Evolutionary conservation across 2,329 filamentous ascomycete genomes (phyloP).

Genomic region (Diatrype stigma): DNA sequence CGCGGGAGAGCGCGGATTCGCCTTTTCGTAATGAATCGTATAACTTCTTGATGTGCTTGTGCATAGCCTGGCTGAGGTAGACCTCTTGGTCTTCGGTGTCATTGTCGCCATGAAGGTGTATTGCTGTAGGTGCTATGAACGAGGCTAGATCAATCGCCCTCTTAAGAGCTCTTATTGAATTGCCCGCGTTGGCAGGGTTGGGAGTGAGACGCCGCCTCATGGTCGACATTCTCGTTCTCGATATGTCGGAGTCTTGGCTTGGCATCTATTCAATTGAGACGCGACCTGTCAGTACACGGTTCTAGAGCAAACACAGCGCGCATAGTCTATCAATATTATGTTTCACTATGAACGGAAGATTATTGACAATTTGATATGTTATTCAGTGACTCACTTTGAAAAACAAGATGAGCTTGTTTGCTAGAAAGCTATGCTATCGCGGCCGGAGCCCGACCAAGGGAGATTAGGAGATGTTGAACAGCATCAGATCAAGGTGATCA

Average conservation of each 20-base stretch:
- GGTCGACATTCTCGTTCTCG: slow-evolving; percentile 11
- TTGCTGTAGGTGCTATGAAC: slow-evolving; percentile 25
- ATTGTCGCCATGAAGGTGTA: slow-evolving; percentile 22
- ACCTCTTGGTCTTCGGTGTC: slow-evolving; percentile 19
- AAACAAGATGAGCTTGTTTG: not conserved
- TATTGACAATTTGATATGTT: no score
- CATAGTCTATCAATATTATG: no score
- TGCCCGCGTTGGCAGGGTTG: slow-evolving; percentile 22
- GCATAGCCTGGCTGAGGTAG: slow-evolving; percentile 45
- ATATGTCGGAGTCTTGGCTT: no score
- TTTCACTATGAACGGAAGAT: no score
- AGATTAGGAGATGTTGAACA: not conserved
- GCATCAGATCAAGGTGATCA: not conserved
- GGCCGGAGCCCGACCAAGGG: not conserved
- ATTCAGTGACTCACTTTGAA: not conserved
- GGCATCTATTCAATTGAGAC: slow-evolving; percentile 13
- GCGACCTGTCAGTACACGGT: not conserved
- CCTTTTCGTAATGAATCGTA: slow-evolving; percentile 41
- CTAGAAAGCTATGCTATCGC: not conserved
- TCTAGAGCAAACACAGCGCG: slow-evolving; percentile 8
- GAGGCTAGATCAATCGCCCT: slow-evolving; percentile 26
- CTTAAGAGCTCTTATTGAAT: slow-evolving; percentile 26
- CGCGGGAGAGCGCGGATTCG: slow-evolving; percentile 29
- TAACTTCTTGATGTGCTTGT: slow-evolving; percentile 42
- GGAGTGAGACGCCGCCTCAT: slow-evolving; percentile 24